Base-by-base conservation (phyloP, 352 stramenopile genomes). In the Phytopythium boreale region DNA sequence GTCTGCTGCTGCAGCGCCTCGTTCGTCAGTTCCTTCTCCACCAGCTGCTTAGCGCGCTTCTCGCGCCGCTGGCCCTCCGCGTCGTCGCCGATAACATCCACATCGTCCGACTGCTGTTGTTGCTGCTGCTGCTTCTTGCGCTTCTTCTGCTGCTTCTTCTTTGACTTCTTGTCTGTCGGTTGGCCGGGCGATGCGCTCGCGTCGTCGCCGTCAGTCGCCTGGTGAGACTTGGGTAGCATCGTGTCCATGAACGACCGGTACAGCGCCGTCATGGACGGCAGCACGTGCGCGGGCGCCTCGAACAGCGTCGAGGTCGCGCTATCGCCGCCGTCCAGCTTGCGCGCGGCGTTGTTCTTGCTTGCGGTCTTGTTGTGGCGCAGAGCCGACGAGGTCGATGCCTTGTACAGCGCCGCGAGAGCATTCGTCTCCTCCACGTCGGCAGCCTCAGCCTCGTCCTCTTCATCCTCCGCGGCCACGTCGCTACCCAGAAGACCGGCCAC, bases 181-280 rank as follows among this genome's bases (percentile, higher is more conserved):
- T 52, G 46, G 1, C 46, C 46, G 11, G 19, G 4, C 46, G 46
- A 52, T 2, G 46, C 61, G 22, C 50, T 62, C 0, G 46, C 61
- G 0, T 56, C 61, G 17, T 52, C 52, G 29, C 41, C 60, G 6
- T 71, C 36, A 2, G 47, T 56, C 24, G 51, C 59, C 29, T 74
- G 68, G 43, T 82, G 74, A 5, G 83, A 70, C 63, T 93, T 93
- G 9, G 79, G 72, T 55, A 96, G 72, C 80, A 96, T 92, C 66
- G 84, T 88, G 65, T 96, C 87, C 85, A 96, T 91, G 63, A 93
- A 96, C 49, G 83, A 90, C 4, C 82, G 72, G 70, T 94, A 96
- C 43, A 96, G 68, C 34, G 82, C 77, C 47, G 84, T 88, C 77
- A 95, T 92, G 17, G 85, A 90, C 51, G 87, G 87, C 61, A 95